These are phyloP conservation scores for Saccharomyces hybrid DNA, from an alignment of 1,139 yeast genomes.

Conservation along the genomic window DNA sequence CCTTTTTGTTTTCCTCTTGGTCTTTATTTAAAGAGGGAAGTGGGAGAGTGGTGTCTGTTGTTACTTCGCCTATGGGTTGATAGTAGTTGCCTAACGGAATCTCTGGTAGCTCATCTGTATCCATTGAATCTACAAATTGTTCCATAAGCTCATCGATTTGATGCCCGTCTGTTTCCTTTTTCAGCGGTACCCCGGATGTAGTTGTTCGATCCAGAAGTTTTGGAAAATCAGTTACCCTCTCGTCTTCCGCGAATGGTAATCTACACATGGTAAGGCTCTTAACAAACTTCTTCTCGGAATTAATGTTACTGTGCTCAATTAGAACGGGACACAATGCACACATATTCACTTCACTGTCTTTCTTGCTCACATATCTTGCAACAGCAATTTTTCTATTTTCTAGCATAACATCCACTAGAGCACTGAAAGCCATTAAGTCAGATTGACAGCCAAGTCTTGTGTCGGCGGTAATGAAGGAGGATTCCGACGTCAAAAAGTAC, in stretches of 20 bases:
- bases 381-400: slow-evolving; percentile 45
- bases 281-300: slow-evolving; percentile 12
- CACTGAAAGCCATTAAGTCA: slow-evolving; percentile 42
- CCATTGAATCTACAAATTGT: slow-evolving; percentile 22
- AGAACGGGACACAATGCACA: slow-evolving; percentile 51
- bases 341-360: slow-evolving; percentile 44
- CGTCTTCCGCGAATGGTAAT: slow-evolving; percentile 78
- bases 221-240: slow-evolving; percentile 56
- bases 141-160: slow-evolving; percentile 22
- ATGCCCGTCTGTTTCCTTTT: slow-evolving; percentile 14
- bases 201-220: slow-evolving; percentile 36
- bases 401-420: slow-evolving; percentile 49
- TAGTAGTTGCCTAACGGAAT: slow-evolving; percentile 12
- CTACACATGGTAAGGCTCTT: slow-evolving; percentile 37
- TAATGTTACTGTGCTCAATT: slow-evolving; percentile 17
- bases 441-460: slow-evolving; percentile 30
- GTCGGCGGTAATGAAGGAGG: slow-evolving; percentile 50
- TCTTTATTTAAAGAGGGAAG: slow-evolving; percentile 11
- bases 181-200: slow-evolving; percentile 30
- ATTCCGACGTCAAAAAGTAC: slow-evolving; percentile 51
- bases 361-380: slow-evolving; percentile 53
- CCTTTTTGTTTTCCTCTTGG: slow-evolving; percentile 6
- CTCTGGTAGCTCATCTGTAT: slow-evolving; percentile 13
- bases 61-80: slow-evolving; percentile 6
- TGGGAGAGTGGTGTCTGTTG: slow-evolving; percentile 14